These are phyloP conservation scores for Verticillium dahliae DNA, from an alignment of 2,329 filamentous ascomycete genomes.

Conservation along the genomic window DNA sequence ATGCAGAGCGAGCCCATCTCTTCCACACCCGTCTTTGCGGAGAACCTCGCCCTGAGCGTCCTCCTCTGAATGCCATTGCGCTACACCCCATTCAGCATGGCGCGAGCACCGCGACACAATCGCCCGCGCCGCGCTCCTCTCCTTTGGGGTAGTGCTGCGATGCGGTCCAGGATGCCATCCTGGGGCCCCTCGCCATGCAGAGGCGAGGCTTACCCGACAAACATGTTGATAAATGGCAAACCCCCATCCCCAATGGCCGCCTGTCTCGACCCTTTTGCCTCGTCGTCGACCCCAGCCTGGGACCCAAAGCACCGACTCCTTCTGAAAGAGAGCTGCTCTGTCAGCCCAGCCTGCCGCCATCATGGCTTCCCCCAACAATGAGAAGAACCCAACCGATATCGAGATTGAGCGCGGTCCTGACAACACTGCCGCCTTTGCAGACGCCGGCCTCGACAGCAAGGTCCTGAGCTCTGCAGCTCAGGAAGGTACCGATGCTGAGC, in stretches of 20 bases:
- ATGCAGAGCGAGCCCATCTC: background rate
- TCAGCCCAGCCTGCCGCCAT: background rate
- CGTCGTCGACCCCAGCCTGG: background rate
- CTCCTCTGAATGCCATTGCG: background rate
- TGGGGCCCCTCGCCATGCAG: background rate
- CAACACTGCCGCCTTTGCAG: conserved; percentile 21
- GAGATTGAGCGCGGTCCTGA: conserved; percentile 22
- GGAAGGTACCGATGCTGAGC: conserved; percentile 27
- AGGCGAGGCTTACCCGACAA: background rate
- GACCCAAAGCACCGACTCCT: background rate
- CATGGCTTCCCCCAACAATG: background rate
- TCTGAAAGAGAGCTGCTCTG: background rate
- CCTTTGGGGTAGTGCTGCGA: background rate
- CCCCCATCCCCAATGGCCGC: background rate
- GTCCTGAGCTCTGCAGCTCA: conserved; percentile 27
- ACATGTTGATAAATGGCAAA: background rate
- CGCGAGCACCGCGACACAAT: background rate
- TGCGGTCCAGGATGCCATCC: background rate
- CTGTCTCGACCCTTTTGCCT: background rate
- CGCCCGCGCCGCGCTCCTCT: background rate
- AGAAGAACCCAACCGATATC: conserved; percentile 15
- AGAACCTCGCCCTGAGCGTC: background rate
- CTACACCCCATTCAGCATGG: background rate
- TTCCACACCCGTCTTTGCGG: background rate
- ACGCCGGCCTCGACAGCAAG: conserved; percentile 28